Conservation (phyloP, 2,329 filamentous ascomycete species). For the Xylaria digitata region DNA sequence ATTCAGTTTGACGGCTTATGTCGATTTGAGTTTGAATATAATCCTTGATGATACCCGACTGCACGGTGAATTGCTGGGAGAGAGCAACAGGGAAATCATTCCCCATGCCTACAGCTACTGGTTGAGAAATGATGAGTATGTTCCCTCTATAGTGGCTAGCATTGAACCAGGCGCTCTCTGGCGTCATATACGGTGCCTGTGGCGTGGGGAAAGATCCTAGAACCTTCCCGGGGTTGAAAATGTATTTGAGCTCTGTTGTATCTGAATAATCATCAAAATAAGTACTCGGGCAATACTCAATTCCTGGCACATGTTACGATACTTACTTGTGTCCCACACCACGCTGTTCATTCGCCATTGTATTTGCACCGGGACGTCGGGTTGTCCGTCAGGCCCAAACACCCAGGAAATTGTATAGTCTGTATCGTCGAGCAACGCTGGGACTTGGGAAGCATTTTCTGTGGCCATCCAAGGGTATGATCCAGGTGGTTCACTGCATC, state of each 20-base stretch:
- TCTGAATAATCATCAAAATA: background rate
- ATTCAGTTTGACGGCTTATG: slow-evolving; percentile 13
- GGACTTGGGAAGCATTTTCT: background rate
- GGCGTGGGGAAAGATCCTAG: slow-evolving; percentile 22
- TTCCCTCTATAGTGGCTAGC: slow-evolving; percentile 17
- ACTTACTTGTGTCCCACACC: slow-evolving; percentile 23
- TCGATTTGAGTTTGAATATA: slow-evolving; percentile 21
- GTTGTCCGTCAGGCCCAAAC: slow-evolving; percentile 9
- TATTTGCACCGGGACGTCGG: slow-evolving; percentile 16
- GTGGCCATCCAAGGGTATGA: slow-evolving; percentile 11
- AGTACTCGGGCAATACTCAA: background rate
- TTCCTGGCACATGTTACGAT: background rate
- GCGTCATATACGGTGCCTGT: slow-evolving; percentile 12
- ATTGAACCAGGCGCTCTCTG: slow-evolving; percentile 8
- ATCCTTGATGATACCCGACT: background rate
- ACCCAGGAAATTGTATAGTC: slow-evolving; percentile 23
- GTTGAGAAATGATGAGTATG: slow-evolving; percentile 24
- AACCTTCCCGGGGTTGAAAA: slow-evolving; percentile 22
- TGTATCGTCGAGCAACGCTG: slow-evolving; percentile 7
- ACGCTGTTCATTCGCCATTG: slow-evolving; percentile 19
- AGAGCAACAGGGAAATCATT: background rate
- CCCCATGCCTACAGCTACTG: background rate
- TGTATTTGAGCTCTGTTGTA: slow-evolving; percentile 17
- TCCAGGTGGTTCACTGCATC: slow-evolving; percentile 1
- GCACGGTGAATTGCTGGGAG: slow-evolving; percentile 26